Base-by-base conservation (phyloP, 2,329 filamentous ascomycete species). In the Geosmithia morbida region DNA sequence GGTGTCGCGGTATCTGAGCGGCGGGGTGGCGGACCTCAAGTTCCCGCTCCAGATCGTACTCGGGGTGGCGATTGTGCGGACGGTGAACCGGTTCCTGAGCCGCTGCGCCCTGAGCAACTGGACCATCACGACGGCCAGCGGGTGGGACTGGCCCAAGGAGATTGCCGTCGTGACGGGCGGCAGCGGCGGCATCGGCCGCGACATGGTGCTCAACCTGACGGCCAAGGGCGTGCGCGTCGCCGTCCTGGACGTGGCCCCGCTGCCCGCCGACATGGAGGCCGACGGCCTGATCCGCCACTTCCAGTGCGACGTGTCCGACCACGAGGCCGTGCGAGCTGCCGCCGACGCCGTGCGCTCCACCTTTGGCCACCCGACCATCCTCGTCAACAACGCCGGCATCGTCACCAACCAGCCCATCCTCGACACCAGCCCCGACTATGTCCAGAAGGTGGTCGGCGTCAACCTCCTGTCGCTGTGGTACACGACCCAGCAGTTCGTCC, bases 111-210 rank as follows among this genome's bases (percentile, higher is more conserved):
- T 48, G 7, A 53, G 51, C 46, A 43, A 47, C 17, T 53, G 51
- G 51, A 37, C 50, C 8, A n/a, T 51, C 41, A 46, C 43, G 0
- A 29, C 47, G 0, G 19, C 43, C 7, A 44, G 39, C 2, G 45
- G 45, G 39, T 54, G 60, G 61, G 11, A 50, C 46, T 54, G 51
- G 52, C 39, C 45, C 8, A 39, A 41, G 6, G 52, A 54, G 52
- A 51, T 86, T 41, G 77, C 82, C 2, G 67, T 86, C 41, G 71
- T 87, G n/a, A 87, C 83, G 0, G 83, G 84, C 14, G 83, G 83
- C 8, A 77, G 77, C 43, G 75, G 77, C 48, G 83, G 83, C 0
- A 86, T 87, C 54, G 83, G 84, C 7, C 73, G 71, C 39, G 65
- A 72, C 40, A 69, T 85, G 3, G 79, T 80, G 2, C 66, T 69